Evolutionary conservation across 2,329 filamentous ascomycete species (phyloP), one percentile per base, ranked within the genome.

Genomic region (Microdochium trichocladiopsis): DNA sequence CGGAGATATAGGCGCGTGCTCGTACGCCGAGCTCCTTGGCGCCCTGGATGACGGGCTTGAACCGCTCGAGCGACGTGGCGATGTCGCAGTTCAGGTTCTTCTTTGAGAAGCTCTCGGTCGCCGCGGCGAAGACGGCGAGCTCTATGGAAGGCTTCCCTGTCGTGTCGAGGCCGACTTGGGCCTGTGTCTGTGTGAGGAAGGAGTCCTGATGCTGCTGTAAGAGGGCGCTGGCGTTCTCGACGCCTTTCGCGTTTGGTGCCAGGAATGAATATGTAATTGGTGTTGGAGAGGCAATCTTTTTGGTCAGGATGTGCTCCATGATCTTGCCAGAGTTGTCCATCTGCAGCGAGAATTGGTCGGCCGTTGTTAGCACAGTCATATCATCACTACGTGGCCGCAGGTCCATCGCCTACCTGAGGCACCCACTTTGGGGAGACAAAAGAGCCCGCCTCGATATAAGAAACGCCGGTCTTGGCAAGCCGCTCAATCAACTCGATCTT

Each of bases 51-150:
- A 94, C 85, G 8, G 83, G 82, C 55, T 74, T 73, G 74, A 92
- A 92, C 8, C 80, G 77, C 50, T 80, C 73, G 21, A 95, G 77
- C 0, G 88, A 91, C 43, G 87, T 86, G 56, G 82, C 80, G 58
- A 94, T 87, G 60, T 80, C 79, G 74, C 88, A 90, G 70, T 94
- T 94, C 51, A 91, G 84, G 69, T 95, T 95, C 70, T 84, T 86
- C 57, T 84, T 81, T 3, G 87, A 87, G 68, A 95, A 95, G 48
- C 79, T 76, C 69, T 95, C 90, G 16, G 88, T 93, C 0, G 90
- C 89, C 2, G 89, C 86, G 14, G 88, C 87, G 69, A 95, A 94
- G 41, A 93, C 86, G 43, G 88, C 87, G 28, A 93, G 75, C 63
- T 92, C 87, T n/a, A 84, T 63, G 12, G 70, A 77, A 21, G 77